Evolutionary conservation across 1,284 basidiomycete species (phyloP).

Genomic region (Sphagnurus paluster): DNA sequence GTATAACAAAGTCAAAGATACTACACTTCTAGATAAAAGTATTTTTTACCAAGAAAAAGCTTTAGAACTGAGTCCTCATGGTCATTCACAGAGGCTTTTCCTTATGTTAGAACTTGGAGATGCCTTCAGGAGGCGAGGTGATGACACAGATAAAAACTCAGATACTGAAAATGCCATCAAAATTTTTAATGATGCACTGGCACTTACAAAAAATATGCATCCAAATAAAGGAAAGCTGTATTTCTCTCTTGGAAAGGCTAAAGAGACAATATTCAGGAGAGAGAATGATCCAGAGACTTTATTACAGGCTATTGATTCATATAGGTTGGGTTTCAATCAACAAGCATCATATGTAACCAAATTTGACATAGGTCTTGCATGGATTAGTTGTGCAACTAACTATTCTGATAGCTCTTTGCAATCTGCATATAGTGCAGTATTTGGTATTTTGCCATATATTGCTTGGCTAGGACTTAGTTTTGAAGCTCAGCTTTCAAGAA

Average conservation of each 20-base stretch:
- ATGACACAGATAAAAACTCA: background rate
- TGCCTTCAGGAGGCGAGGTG: slow-evolving; percentile 2
- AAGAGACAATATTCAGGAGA: background rate
- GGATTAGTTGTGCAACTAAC: slow-evolving; percentile 1
- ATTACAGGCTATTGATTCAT: background rate
- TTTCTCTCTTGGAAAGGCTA: background rate
- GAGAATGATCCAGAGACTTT: background rate
- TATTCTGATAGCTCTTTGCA: slow-evolving; percentile 7
- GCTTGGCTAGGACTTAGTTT: slow-evolving; percentile 19
- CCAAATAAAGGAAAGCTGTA: background rate
- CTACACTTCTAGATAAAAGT: background rate
- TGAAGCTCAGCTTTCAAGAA: slow-evolving; percentile 4
- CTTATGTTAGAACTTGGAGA: slow-evolving; percentile 5
- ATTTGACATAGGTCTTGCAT: slow-evolving; percentile 1
- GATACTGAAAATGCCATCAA: slow-evolving; percentile 1
- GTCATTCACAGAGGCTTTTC: slow-evolving; percentile 2
- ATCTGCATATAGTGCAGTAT: slow-evolving; percentile 20
- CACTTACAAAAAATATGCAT: background rate
- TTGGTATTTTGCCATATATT: slow-evolving; percentile 20
- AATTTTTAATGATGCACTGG: slow-evolving; percentile 1
- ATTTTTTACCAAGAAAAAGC: slow-evolving; percentile 5
- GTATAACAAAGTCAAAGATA: background rate
- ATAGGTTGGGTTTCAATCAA: background rate
- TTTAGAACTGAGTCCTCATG: slow-evolving; percentile 6
- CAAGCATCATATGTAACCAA: background rate